These are phyloP conservation scores for Zygosaccharomyces sapae DNA, from an alignment of 1,139 yeast genomes.

Conservation along the genomic window DNA sequence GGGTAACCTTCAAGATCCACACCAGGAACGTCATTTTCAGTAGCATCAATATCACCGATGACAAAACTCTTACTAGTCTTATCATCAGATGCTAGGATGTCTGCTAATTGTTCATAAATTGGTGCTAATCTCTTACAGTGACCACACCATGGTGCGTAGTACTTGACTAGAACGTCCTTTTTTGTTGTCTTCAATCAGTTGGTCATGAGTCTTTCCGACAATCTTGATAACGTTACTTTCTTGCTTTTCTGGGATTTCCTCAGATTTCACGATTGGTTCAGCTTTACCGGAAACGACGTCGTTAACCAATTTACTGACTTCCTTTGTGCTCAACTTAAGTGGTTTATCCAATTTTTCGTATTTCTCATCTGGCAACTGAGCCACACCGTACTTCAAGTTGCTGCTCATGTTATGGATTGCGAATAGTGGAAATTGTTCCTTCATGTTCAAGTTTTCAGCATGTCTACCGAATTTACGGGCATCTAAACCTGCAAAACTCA, in stretches of 20 bases:
- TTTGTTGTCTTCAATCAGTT: slow-evolving; percentile 57
- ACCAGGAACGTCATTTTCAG: slow-evolving; percentile 73
- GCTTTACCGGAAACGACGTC: slow-evolving; percentile 62
- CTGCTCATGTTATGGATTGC: slow-evolving; percentile 70
- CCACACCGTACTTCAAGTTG: slow-evolving; percentile 74
- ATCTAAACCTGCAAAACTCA: slow-evolving; percentile 86
- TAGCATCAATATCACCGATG: slow-evolving; percentile 85
- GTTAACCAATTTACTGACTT: slow-evolving; percentile 57
- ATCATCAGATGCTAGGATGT: slow-evolving; percentile 50
- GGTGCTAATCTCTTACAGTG: slow-evolving; percentile 97
- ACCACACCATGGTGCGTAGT: slow-evolving; percentile 99
- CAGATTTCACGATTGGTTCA: slow-evolving; percentile 76
- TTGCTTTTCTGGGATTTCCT: slow-evolving; percentile 78
- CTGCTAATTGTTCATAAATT: slow-evolving; percentile 81
- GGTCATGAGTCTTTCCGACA: slow-evolving; percentile 81
- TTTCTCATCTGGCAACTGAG: slow-evolving; percentile 41
- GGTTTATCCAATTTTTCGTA: slow-evolving; percentile 25
- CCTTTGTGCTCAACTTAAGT: slow-evolving; percentile 39
- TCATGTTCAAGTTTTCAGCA: slow-evolving; percentile 82
- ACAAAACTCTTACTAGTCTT: slow-evolving; percentile 50
- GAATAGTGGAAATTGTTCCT: slow-evolving; percentile 83
- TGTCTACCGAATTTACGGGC: slow-evolving; percentile 80
- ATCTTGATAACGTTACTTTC: slow-evolving; percentile 69
- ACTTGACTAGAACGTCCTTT: slow-evolving; percentile 91
- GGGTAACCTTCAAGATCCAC: slow-evolving; percentile 88